These are phyloP conservation scores for Lactarius pseudohatsudake DNA, from an alignment of 768 basidiomycete species.

Conservation along the genomic window DNA sequence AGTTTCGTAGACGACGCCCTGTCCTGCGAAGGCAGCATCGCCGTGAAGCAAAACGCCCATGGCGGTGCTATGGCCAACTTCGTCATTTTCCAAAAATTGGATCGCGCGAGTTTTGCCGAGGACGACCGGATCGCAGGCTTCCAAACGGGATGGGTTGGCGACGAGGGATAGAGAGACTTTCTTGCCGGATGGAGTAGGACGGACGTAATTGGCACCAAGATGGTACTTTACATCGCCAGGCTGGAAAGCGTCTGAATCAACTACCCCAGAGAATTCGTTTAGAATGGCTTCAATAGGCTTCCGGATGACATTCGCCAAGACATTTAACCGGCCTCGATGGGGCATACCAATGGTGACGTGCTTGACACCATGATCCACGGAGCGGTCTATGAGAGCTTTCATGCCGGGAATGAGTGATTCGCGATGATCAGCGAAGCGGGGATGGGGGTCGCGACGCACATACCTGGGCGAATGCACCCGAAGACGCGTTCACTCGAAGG, in stretches of 20 bases:
- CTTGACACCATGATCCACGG: conserved; percentile 94
- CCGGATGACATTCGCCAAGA: conserved; percentile 96
- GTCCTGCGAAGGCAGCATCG: conserved; percentile 97
- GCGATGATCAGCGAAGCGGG: conserved; percentile 34
- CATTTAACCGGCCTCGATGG: conserved; percentile 97
- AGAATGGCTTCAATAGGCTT: conserved; percentile 98
- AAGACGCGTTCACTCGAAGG: no score
- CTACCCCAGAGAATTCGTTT: conserved; percentile 87
- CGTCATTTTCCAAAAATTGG: conserved; percentile 91
- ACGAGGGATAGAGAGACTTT: conserved; percentile 96
- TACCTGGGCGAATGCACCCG: no score
- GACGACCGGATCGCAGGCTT: conserved; percentile 97
- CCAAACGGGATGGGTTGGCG: conserved; percentile 97
- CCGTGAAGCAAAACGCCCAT: conserved; percentile 97
- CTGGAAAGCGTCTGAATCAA: conserved; percentile 67
- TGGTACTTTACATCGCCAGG: conserved; percentile 99
- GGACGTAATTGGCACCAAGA: conserved; percentile 96
- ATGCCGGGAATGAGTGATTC: conserved; percentile 98
- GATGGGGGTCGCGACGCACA: no score
- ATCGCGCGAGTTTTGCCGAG: conserved; percentile 97
- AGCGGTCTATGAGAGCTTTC: conserved; percentile 99
- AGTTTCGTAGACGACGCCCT: conserved; percentile 98
- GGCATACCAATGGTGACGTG: conserved; percentile 99
- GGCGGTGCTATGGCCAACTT: conserved; percentile 74
- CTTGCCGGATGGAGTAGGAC: conserved; percentile 97